A percentile compares a stretch with the other conserved stretches of the same genome.
phyloP scores from a whole-genome alignment of 116 monocot species.

The Papilionanthe hybrid region DNA sequence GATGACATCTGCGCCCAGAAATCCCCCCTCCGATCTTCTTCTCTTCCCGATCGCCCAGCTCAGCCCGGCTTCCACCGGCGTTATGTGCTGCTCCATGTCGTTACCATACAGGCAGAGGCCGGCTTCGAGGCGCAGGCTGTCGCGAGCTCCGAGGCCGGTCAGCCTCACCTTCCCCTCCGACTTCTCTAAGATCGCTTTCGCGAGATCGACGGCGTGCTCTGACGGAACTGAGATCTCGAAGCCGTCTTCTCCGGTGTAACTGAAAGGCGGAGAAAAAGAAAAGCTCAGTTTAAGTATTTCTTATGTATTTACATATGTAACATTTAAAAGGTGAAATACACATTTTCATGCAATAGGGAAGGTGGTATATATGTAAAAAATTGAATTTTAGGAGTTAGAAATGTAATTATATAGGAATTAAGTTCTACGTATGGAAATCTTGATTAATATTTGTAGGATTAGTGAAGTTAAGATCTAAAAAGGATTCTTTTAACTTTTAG shows the following conservation, averaged over 20 bases:
- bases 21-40: slow-evolving; percentile 92
- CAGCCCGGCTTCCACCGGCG: slow-evolving; percentile 88
- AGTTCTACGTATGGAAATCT: too few relatives aligned
- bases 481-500: too few relatives aligned
- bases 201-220: slow-evolving; percentile 75
- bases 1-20: slow-evolving; percentile 86
- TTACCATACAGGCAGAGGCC: slow-evolving; percentile 90
- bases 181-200: slow-evolving; percentile 85
- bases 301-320: too few relatives aligned
- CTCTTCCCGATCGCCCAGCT: slow-evolving; percentile 95
- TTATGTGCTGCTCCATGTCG: slow-evolving; percentile 95
- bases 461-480: too few relatives aligned
- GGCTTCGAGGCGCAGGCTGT: slow-evolving; percentile 96
- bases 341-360: too few relatives aligned
- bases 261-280: slow-evolving; percentile 14
- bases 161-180: slow-evolving; percentile 85
- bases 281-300: neutral
- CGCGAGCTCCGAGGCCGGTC: slow-evolving; percentile 88
- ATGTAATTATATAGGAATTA: too few relatives aligned
- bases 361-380: too few relatives aligned
- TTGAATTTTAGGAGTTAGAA: too few relatives aligned
- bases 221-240: slow-evolving; percentile 96
- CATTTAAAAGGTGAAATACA: too few relatives aligned
- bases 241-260: slow-evolving; percentile 99
- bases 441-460: too few relatives aligned